Evolutionary conservation across 192 early-diverging fungal species (phyloP), one percentile per base, ranked within the genome.

Genomic region (Podila clonocystis): DNA sequence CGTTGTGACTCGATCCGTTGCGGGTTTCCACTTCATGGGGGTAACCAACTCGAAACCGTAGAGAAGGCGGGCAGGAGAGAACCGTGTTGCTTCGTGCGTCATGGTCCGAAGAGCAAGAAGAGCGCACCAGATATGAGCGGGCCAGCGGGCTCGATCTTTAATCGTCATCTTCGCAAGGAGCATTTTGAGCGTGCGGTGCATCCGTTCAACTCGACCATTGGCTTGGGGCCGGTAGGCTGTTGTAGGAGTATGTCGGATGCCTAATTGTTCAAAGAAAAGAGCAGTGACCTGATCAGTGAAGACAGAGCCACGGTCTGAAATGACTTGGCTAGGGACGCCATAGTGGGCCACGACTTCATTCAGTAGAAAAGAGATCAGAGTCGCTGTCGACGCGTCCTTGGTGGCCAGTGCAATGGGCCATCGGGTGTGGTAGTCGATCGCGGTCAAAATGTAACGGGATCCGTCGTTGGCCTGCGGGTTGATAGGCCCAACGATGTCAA

Each of bases 1-100:
- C 38, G 22, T 50, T 31, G 50, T 64, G 26, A 62, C 68, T 61
- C 13, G 7, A 19, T 29, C 22, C 11, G 58, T 62, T 1, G 58
- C 41, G 28, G 58, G 62, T 58, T n/a, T 17, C 75, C 63, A 77
- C 2, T 24, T 49, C 2, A 29, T 20, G 3, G 63, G 75, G 4
- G 68, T 65, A 33, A 41, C 17, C 5, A 70, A 33, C 1, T 77
- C 58, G n/a, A 65, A 70, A 19, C 75, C 75, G 57, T 62, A 77
- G 13, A 70, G 33, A 1, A 77, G 58, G 8, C 50, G 58, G 52
- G 36, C 26, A 12, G 75, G 55, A 28, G 63, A 52, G 30, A 52
- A 50, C 8, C 59, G 31, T 8, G 68, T 70, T 4, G 63, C 11
- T 20, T 77, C 75, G 31, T 66, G 70, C 1, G 26, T 22, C 57